phyloP scores from a whole-genome alignment of 805 yeast species.

The Grigorovia jiainica region DNA sequence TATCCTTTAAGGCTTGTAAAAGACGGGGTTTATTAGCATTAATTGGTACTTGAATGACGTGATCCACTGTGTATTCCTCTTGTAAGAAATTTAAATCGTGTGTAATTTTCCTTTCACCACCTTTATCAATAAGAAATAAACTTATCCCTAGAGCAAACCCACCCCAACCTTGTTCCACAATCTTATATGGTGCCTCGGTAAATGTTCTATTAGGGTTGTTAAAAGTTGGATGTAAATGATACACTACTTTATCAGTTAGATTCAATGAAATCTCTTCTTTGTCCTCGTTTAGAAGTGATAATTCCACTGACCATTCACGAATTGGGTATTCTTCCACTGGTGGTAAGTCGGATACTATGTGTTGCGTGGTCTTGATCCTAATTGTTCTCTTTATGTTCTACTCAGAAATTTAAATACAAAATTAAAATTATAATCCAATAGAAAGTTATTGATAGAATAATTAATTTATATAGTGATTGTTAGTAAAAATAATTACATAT shows the following conservation, averaged over 20 bases:
- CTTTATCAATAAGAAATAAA: conserved; percentile 68
- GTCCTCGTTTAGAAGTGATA: conserved; percentile 62
- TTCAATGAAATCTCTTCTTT: conserved; percentile 82
- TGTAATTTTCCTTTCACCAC: conserved; percentile 76
- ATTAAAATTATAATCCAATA: no score
- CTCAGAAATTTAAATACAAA: background rate
- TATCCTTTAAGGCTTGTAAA: conserved; percentile 62
- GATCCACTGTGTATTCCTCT: conserved; percentile 70
- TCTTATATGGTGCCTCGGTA: conserved; percentile 75
- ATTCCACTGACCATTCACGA: conserved; percentile 85
- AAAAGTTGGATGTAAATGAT: conserved; percentile 91
- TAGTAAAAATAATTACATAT: no score
- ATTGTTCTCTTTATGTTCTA: conserved; percentile 58
- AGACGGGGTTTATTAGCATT: conserved; percentile 56
- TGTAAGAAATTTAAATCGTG: conserved; percentile 85
- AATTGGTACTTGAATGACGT: conserved; percentile 59
- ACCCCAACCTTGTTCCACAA: conserved; percentile 97
- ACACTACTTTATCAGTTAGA: conserved; percentile 85
- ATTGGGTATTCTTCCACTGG: conserved; percentile 88
- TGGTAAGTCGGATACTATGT: conserved; percentile 68
- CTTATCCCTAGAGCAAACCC: conserved; percentile 85
- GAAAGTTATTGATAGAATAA: no score
- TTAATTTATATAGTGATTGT: no score
- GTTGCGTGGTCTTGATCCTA: conserved; percentile 80
- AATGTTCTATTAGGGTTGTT: conserved; percentile 75